Conservation (phyloP, 495 filamentous ascomycete species). For the Neurospora tetraspora region DNA sequence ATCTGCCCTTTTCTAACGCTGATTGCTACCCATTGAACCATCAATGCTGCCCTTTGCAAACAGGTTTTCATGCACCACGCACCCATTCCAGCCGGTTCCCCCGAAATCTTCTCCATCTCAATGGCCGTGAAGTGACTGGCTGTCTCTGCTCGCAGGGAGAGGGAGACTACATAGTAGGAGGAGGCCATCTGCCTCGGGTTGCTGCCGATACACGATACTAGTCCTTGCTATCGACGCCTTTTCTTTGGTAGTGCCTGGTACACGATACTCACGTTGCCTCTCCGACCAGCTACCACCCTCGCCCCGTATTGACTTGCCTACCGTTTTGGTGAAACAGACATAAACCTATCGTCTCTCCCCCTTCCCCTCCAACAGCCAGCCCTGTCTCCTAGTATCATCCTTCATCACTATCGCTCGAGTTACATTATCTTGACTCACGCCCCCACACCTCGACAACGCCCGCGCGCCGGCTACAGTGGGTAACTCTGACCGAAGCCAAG, state of each 20-base stretch:
- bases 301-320: background rate
- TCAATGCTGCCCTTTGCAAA: background rate
- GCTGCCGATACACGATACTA: background rate
- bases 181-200: background rate
- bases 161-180: background rate
- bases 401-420: slow-evolving; percentile 6
- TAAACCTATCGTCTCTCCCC: slow-evolving; percentile 2
- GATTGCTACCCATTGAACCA: background rate
- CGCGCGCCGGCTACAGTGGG: slow-evolving; percentile 10
- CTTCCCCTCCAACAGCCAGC: background rate
- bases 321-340: slow-evolving; percentile 20
- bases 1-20: background rate
- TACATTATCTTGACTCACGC: slow-evolving; percentile 20
- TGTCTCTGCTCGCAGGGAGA: background rate
- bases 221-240: slow-evolving; percentile 9
- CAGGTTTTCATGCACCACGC: background rate
- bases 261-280: background rate
- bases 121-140: background rate
- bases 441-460: slow-evolving; percentile 11
- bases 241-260: background rate
- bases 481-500: slow-evolving; percentile 18
- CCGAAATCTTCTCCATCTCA: background rate
- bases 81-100: background rate
- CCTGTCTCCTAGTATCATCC: slow-evolving; percentile 1
- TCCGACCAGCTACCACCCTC: background rate